A percentile compares a stretch with the other conserved stretches of the same genome.
Evolutionary conservation across 2,329 filamentous ascomycete species (phyloP).

Genomic region (Apiospora pterosperma): DNA sequence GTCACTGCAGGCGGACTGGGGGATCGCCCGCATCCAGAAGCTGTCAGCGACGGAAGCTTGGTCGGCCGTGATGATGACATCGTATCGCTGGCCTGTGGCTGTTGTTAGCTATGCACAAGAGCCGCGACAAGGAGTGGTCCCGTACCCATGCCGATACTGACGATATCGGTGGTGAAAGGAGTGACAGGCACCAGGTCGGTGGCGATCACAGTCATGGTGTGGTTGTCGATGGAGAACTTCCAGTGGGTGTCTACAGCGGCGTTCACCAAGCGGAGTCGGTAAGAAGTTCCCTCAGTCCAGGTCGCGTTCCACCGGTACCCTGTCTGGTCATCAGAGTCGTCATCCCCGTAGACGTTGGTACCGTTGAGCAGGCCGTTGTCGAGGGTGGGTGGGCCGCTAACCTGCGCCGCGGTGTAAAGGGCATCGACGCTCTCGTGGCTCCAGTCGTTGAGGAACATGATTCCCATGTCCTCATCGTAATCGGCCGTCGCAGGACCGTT

Average conservation of each 20-base stretch:
- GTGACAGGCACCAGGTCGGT: slow-evolving; percentile 52
- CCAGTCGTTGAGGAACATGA: slow-evolving; percentile 58
- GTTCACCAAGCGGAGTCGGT: slow-evolving; percentile 45
- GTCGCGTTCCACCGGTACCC: no score
- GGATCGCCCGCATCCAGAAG: slow-evolving; percentile 45
- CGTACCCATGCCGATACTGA: slow-evolving; percentile 45
- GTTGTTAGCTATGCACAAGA: no score
- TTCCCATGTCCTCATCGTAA: slow-evolving; percentile 61
- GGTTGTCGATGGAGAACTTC: slow-evolving; percentile 48
- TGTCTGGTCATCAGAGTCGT: no score
- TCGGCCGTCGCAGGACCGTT: slow-evolving; percentile 54
- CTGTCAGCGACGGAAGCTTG: slow-evolving; percentile 20
- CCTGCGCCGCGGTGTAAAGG: slow-evolving; percentile 26
- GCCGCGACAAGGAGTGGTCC: no score
- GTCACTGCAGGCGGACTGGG: slow-evolving; percentile 33
- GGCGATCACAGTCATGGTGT: slow-evolving; percentile 51
- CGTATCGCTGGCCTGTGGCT: slow-evolving; percentile 25
- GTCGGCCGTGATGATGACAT: slow-evolving; percentile 11
- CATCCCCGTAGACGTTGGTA: slow-evolving; percentile 27
- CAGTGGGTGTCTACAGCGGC: slow-evolving; percentile 34
- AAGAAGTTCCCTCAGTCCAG: no score
- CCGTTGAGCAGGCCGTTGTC: slow-evolving; percentile 38
- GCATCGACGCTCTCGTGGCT: slow-evolving; percentile 41
- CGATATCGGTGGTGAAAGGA: slow-evolving; percentile 43
- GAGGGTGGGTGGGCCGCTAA: slow-evolving; percentile 28